Percentiles rank a stretch among this genome's conserved stretches.
phyloP scores from a whole-genome alignment of 495 filamentous ascomycete species.

The Daldinia bambusicola region DNA sequence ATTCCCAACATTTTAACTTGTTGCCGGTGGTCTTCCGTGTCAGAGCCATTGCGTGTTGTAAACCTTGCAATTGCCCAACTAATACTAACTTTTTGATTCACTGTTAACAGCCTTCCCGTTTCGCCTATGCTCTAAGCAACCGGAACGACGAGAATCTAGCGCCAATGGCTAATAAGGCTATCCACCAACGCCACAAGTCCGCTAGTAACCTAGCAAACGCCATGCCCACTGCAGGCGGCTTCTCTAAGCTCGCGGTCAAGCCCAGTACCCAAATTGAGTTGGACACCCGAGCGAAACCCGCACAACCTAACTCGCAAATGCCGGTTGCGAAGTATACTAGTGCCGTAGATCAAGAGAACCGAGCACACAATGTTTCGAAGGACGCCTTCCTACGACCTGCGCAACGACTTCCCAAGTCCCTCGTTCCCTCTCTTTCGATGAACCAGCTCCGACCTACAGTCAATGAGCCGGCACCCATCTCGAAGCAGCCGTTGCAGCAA shows the following conservation, averaged over 20 bases:
- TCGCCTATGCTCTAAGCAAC: slow-evolving; percentile 65
- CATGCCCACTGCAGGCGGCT: slow-evolving; percentile 60
- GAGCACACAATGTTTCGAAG: slow-evolving; percentile 59
- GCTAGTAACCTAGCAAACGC: slow-evolving; percentile 71
- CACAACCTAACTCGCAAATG: slow-evolving; percentile 3
- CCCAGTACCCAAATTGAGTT: slow-evolving; percentile 83
- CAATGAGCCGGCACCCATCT: slow-evolving; percentile 45
- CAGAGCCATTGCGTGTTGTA: not conserved
- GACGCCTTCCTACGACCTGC: slow-evolving; percentile 68
- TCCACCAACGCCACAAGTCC: slow-evolving; percentile 86
- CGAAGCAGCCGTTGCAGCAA: slow-evolving; percentile 53
- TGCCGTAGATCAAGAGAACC: slow-evolving; percentile 56
- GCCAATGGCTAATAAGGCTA: slow-evolving; percentile 65
- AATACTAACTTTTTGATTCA: slow-evolving; percentile 29
- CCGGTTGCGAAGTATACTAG: slow-evolving; percentile 30
- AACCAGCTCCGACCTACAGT: slow-evolving; percentile 49
- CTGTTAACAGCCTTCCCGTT: slow-evolving; percentile 74
- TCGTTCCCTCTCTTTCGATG: slow-evolving; percentile 58
- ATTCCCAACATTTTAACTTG: not conserved
- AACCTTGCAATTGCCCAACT: not conserved
- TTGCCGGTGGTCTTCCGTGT: not conserved
- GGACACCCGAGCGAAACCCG: slow-evolving; percentile 72
- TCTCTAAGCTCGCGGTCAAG: slow-evolving; percentile 71
- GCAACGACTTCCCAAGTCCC: slow-evolving; percentile 68
- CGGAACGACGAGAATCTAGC: slow-evolving; percentile 76